Conservation (phyloP, 345 rosid species). For the Heritiera littoralis region DNA sequence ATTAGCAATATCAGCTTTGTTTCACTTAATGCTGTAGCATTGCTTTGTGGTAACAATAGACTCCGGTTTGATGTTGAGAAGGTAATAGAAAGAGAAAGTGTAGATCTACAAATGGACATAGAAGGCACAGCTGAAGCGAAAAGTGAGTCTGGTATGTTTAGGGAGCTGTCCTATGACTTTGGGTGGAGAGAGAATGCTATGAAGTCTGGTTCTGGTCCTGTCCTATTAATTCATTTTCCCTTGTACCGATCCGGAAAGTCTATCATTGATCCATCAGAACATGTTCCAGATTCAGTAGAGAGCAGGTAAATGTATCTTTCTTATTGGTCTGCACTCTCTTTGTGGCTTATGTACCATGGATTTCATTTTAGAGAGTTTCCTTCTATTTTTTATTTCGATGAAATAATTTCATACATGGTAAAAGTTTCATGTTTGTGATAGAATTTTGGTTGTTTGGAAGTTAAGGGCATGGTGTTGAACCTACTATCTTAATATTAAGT, state of each 20-base stretch:
- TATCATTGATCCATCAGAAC: slow-evolving; percentile 12
- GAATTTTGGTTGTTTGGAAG: background rate
- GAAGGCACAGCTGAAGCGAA: slow-evolving; percentile 13
- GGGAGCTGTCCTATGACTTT: slow-evolving; percentile 21
- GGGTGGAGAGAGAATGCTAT: slow-evolving; percentile 44
- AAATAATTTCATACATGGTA: background rate
- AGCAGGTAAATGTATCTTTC: slow-evolving; percentile 24
- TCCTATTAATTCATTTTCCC: slow-evolving; percentile 63
- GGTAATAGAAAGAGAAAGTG: slow-evolving; percentile 55
- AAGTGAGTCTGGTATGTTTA: slow-evolving; percentile 19
- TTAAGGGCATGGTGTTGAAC: background rate
- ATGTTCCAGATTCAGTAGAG: slow-evolving; percentile 18
- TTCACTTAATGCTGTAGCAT: slow-evolving; percentile 56
- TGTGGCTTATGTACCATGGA: background rate
- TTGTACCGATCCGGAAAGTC: slow-evolving; percentile 34
- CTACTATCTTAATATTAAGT: no score
- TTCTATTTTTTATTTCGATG: background rate
- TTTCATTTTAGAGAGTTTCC: background rate
- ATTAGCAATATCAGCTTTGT: slow-evolving; percentile 60
- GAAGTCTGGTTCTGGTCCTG: slow-evolving; percentile 54
- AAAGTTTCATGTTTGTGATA: background rate
- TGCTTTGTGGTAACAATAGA: slow-evolving; percentile 50
- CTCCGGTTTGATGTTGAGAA: slow-evolving; percentile 53
- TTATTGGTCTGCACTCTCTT: slow-evolving; percentile 3
- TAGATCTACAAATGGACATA: slow-evolving; percentile 32